Base-by-base conservation (phyloP, 805 yeast species). In the Barnettozyma sp. region DNA sequence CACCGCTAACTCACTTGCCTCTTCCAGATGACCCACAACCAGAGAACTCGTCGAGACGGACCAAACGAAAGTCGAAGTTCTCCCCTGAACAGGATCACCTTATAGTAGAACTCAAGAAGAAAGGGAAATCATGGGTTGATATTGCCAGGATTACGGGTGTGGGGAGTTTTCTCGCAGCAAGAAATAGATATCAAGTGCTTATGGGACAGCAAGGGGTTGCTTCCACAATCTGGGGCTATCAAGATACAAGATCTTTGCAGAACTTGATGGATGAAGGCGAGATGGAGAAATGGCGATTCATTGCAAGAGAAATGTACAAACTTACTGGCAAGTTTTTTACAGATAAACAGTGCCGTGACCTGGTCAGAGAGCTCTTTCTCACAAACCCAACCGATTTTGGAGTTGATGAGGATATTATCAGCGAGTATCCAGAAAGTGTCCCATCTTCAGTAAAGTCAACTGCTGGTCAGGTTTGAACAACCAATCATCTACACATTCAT, bases 141-240 rank as follows among this genome's bases (percentile, higher is more conserved):
- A 82, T 82, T 30, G 86, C 88, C 0, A 74, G 75, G 36, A 59
- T 64, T 4, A 71, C 84, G 2, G 68, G 71, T 4, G 80, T 81
- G 20, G 82, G 78, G 7, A 71, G 78, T 27, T 77, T 73, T 40
- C 59, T 82, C 26, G 85, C 90, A 0, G 90, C 88, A 0, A 60
- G 90, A 39, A 82, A 82, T 52, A 60, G 90, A 40, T 82, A 82
- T 48, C 90, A 82, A 56, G 90, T 82, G 4, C 66, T 82, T 32
- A 80, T 82, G 44, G 92, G 92, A 5, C 90, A 82, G 52, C 90
- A 82, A 49, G 90, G 90, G 4, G 81, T 82, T 22, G 82, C 82
- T 10, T 68, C 76, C 1, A 70, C 75, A 17, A 70, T 73, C 21
- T 80, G 86, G 80, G 73, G 71, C 8, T 47, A 62, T 1, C 73